Conservation (phyloP, 495 filamentous ascomycete genomes). For the Tuber melanosporum region DNA sequence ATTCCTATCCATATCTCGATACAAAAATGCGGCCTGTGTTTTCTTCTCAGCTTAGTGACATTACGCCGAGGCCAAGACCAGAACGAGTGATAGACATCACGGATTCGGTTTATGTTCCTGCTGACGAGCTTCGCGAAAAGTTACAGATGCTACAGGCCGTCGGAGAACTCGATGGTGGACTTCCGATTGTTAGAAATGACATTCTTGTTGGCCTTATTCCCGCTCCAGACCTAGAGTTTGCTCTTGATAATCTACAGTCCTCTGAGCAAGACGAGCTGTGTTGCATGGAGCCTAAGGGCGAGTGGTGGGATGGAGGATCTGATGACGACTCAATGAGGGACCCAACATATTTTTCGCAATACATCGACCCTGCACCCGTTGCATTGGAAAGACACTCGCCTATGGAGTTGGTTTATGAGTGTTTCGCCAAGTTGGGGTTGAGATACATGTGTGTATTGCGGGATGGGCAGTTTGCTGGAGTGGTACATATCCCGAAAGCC, state of each 20-base stretch:
- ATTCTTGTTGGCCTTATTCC: constrained; percentile 88
- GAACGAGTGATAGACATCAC: constrained; percentile 84
- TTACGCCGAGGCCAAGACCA: constrained; percentile 65
- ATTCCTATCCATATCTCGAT: constrained; percentile 91
- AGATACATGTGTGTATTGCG: constrained; percentile 84
- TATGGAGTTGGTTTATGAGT: constrained; percentile 94
- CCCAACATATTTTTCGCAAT: constrained; percentile 78
- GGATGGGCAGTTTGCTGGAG: constrained; percentile 77
- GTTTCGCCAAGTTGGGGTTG: constrained; percentile 88
- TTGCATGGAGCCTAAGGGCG: constrained; percentile 65
- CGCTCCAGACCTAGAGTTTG: constrained; percentile 89
- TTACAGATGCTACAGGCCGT: constrained; percentile 73
- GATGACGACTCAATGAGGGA: constrained; percentile 54
- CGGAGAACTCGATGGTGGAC: constrained; percentile 85
- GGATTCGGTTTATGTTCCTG: constrained; percentile 66
- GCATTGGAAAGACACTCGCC: constrained; percentile 82
- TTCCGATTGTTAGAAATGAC: constrained; percentile 73
- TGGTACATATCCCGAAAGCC: constrained; percentile 53
- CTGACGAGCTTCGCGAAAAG: constrained; percentile 66
- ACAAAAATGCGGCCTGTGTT: constrained; percentile 88
- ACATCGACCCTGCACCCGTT: constrained; percentile 85
- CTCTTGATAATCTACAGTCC: constrained; percentile 69
- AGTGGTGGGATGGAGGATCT: constrained; percentile 49
- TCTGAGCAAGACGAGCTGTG: constrained; percentile 64
- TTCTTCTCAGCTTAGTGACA: constrained; percentile 76